Evolutionary conservation across 1,284 basidiomycete species (phyloP).

Genomic region (Irpex sp.): DNA sequence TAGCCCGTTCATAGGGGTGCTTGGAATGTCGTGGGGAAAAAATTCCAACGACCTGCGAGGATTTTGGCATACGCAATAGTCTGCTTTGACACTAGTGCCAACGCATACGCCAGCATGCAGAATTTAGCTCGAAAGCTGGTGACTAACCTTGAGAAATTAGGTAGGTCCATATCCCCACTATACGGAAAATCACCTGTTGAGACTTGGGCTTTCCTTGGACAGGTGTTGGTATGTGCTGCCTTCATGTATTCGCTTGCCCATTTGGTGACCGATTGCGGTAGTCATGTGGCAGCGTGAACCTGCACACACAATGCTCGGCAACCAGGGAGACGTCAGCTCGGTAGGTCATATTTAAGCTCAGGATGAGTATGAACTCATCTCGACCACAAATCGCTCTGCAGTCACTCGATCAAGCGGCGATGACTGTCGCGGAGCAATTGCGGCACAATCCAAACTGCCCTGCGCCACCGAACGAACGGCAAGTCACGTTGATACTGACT

Average conservation of each 20-base stretch:
- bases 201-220: not conserved
- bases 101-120: not conserved
- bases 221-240: not conserved
- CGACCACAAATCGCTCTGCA: not conserved
- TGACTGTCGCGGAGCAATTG: not conserved
- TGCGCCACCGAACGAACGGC: not conserved
- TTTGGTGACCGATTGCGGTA: not conserved
- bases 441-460: not conserved
- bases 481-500: slow-evolving; percentile 17
- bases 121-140: slow-evolving; percentile 22
- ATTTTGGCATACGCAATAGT: slow-evolving; percentile 26
- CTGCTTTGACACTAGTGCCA: slow-evolving; percentile 20
- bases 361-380: too few relatives aligned
- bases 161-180: slow-evolving; percentile 19
- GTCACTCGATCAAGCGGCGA: slow-evolving; percentile 2
- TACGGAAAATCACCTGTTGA: too few relatives aligned
- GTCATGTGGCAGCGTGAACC: not conserved
- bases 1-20: slow-evolving; percentile 20
- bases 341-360: not conserved
- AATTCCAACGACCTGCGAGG: slow-evolving; percentile 11
- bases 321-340: not conserved
- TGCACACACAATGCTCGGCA: not conserved
- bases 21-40: slow-evolving; percentile 33
- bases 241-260: not conserved
- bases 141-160: slow-evolving; percentile 27